A percentile compares a stretch with the other conserved stretches of the same genome.
Evolutionary conservation across 305 asterid genomes (phyloP).

Genomic region (Fraxinus sp.): DNA sequence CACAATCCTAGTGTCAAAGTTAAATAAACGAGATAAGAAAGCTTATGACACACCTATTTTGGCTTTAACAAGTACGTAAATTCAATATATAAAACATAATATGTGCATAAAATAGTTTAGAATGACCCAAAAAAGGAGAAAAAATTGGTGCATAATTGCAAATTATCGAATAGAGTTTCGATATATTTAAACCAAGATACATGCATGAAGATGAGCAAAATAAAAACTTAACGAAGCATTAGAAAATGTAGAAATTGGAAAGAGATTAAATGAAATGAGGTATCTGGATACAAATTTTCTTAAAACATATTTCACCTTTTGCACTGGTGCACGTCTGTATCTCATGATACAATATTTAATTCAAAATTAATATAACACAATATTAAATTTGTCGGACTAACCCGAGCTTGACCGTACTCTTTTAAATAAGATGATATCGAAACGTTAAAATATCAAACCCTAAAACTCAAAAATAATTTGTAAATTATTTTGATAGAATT

Average conservation of each 20-base stretch:
- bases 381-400: no score
- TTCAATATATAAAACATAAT: no score
- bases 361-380: no score
- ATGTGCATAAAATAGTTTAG: no score
- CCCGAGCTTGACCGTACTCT: background rate
- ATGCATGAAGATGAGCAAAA: background rate
- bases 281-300: background rate
- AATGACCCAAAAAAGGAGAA: no score
- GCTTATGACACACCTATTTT: no score
- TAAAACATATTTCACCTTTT: background rate
- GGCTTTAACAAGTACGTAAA: no score
- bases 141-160: background rate
- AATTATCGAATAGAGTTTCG: background rate
- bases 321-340: background rate
- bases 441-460: background rate
- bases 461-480: background rate
- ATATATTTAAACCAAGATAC: background rate
- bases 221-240: background rate
- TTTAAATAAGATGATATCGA: background rate
- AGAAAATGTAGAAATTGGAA: background rate
- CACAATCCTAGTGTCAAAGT: no score
- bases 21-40: no score
- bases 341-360: no score
- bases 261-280: background rate
- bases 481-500: background rate